A percentile compares a stretch with the other conserved stretches of the same genome.
phyloP scores from a whole-genome alignment of 2,329 filamentous ascomycete genomes.

The Sarocladiaceae sp. region DNA sequence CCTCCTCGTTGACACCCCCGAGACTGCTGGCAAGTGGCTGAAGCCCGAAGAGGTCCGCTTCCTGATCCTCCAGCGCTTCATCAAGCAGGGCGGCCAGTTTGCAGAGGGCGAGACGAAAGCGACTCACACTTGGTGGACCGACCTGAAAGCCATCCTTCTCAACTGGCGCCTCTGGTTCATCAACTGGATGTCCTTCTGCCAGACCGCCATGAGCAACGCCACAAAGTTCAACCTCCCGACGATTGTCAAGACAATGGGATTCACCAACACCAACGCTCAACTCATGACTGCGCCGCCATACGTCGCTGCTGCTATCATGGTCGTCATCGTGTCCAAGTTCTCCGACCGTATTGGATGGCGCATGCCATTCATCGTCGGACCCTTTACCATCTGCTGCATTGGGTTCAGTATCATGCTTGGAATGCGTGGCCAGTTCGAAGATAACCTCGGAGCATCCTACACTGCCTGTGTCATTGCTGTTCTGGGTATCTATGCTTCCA shows the following conservation, averaged over 20 bases:
- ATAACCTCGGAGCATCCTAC: neutral
- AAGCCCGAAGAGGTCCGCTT: constrained; percentile 27
- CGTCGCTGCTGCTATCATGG: constrained; percentile 22
- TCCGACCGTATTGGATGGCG: neutral
- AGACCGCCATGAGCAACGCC: constrained; percentile 19
- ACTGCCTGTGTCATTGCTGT: constrained; percentile 44
- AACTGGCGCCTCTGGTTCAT: constrained; percentile 25
- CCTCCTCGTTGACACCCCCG: constrained; percentile 29
- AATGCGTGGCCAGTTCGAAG: constrained; percentile 23
- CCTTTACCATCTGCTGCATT: neutral
- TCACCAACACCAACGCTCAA: neutral
- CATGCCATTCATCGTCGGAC: neutral
- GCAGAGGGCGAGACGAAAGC: constrained; percentile 13
- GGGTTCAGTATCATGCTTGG: constrained; percentile 43
- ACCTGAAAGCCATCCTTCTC: constrained; percentile 20
- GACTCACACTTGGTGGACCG: constrained; percentile 16
- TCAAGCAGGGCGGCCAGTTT: constrained; percentile 24
- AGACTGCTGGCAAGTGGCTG: constrained; percentile 28
- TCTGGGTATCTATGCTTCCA: constrained; percentile 62
- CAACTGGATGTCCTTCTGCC: constrained; percentile 21
- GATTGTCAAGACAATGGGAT: constrained; percentile 12
- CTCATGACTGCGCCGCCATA: constrained; percentile 46
- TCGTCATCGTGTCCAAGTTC: neutral
- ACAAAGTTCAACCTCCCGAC: constrained; percentile 20
- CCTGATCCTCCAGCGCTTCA: constrained; percentile 20